Evolutionary conservation across 2,329 filamentous ascomycete genomes (phyloP).

Genomic region (Didymella segeticola): DNA sequence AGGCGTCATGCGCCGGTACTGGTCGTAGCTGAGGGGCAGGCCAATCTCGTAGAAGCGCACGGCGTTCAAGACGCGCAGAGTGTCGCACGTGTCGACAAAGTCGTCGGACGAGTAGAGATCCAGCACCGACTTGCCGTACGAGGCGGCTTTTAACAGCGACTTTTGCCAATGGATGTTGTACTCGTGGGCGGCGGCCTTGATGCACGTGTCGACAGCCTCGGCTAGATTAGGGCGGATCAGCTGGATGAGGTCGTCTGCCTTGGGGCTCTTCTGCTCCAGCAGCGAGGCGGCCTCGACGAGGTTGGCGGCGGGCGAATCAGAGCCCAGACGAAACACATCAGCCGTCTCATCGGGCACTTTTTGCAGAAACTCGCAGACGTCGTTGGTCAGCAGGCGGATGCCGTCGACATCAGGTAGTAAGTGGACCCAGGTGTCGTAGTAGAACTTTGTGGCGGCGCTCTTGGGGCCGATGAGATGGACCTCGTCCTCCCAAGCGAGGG

Average conservation of each 20-base stretch:
- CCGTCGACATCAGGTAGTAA: constrained; percentile 87
- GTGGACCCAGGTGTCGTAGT: constrained; percentile 91
- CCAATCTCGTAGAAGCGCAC: constrained; percentile 91
- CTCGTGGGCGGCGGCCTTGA: constrained; percentile 91
- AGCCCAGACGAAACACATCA: constrained; percentile 87
- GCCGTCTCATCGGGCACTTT: constrained; percentile 86
- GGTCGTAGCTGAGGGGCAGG: constrained; percentile 88
- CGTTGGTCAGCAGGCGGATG: constrained; percentile 87
- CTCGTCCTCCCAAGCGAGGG: constrained; percentile 97
- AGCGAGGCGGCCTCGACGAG: constrained; percentile 90
- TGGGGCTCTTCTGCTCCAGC: constrained; percentile 90
- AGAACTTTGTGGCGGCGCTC: constrained; percentile 77
- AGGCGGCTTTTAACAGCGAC: constrained; percentile 91
- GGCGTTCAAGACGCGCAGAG: constrained; percentile 87
- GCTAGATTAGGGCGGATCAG: constrained; percentile 86
- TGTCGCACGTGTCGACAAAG: constrained; percentile 98
- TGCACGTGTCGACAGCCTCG: constrained; percentile 91
- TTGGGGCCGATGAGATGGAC: constrained; percentile 90
- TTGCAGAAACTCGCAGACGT: constrained; percentile 97
- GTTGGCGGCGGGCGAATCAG: constrained; percentile 89
- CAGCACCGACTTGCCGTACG: constrained; percentile 95
- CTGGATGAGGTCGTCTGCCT: constrained; percentile 97
- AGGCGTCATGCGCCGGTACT: constrained; percentile 88
- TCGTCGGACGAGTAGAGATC: constrained; percentile 98
- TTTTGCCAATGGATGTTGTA: constrained; percentile 94